Evolutionary conservation across 192 early-diverging fungal genomes (phyloP).

Genomic region (Backusella morwellensis): DNA sequence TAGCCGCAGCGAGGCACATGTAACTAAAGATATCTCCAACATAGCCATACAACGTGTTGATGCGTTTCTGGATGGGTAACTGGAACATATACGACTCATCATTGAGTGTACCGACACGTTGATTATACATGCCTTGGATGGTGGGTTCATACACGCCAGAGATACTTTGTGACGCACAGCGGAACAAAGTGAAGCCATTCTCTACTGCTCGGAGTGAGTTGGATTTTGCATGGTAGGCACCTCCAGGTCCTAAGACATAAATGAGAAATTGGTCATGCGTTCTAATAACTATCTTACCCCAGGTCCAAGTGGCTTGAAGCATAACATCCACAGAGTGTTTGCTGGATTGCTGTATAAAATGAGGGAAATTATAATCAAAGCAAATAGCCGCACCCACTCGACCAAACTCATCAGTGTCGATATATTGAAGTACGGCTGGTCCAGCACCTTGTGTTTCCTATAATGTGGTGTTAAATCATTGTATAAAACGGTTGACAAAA

Average conservation of each 20-base stretch:
- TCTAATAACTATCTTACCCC: conserved; percentile 17
- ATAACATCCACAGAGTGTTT: conserved; percentile 40
- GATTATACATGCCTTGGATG: not conserved
- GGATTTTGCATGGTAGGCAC: conserved; percentile 35
- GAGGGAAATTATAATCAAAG: conserved; percentile 46
- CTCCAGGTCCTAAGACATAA: conserved; percentile 30
- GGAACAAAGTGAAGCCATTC: conserved; percentile 42
- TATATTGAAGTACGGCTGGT: conserved; percentile 28
- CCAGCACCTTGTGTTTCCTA: conserved; percentile 34
- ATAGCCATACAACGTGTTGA: not conserved
- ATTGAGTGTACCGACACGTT: not conserved
- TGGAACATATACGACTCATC: not conserved
- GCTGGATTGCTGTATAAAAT: conserved; percentile 42
- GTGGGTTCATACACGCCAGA: conserved; percentile 31
- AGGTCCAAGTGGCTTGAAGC: conserved; percentile 48
- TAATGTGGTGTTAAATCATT: too few relatives aligned
- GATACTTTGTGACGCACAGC: conserved; percentile 43
- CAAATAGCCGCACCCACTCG: conserved; percentile 42
- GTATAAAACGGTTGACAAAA: not conserved
- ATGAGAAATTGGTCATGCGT: not conserved
- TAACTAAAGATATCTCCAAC: not conserved
- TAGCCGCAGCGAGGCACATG: not conserved
- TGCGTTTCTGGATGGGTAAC: not conserved
- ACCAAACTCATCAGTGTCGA: conserved; percentile 37
- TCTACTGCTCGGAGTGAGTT: conserved; percentile 43